A percentile compares a stretch with the other conserved stretches of the same genome.
Evolutionary conservation across 768 basidiomycete species (phyloP).

Genomic region (Podaxis sp.): DNA sequence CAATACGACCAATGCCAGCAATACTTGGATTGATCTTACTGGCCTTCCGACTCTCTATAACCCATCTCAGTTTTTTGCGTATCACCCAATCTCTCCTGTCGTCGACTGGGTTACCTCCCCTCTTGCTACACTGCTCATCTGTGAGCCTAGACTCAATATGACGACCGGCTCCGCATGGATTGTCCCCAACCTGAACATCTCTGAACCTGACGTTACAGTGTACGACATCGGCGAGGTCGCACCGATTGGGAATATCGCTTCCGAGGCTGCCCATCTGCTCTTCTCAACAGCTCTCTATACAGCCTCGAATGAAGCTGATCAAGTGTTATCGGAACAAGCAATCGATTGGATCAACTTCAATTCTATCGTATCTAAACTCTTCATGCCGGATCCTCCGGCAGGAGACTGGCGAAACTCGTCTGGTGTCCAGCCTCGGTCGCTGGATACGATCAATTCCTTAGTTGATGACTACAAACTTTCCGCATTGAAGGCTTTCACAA

Average conservation of each 20-base stretch:
- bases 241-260: background rate
- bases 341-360: slow-evolving; percentile 4
- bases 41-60: background rate
- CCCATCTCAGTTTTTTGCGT: background rate
- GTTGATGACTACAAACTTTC: background rate
- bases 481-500: slow-evolving; percentile 1
- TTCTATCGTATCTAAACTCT: background rate
- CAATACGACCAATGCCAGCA: background rate
- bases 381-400: slow-evolving; percentile 1
- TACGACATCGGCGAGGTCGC: background rate
- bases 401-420: slow-evolving; percentile 1
- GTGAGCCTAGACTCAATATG: background rate
- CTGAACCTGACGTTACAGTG: background rate
- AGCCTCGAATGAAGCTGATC: background rate
- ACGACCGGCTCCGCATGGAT: slow-evolving; percentile 1
- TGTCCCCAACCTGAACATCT: background rate
- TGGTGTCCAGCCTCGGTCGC: background rate
- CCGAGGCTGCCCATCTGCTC: background rate
- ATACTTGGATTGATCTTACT: background rate
- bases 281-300: background rate
- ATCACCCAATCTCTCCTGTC: background rate
- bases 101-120: background rate
- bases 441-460: background rate
- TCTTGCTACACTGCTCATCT: background rate
- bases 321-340: background rate